A percentile compares a stretch with the other conserved stretches of the same genome.
Evolutionary conservation across 202 grass and related monocot genomes (phyloP).

Genomic region (Schoenoplectus triqueter): DNA sequence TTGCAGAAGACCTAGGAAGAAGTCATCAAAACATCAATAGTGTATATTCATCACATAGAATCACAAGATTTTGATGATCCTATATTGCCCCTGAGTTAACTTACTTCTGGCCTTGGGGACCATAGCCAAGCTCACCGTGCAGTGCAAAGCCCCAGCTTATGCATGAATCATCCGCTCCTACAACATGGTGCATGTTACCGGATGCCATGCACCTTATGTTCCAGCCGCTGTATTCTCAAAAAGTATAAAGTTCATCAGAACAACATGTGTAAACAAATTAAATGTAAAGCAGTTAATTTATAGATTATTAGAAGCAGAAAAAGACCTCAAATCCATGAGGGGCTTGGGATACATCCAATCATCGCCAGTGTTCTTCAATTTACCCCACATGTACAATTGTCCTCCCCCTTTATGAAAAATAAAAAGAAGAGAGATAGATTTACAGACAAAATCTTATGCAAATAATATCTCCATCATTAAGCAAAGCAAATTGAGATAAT

Average conservation of each 20-base stretch:
- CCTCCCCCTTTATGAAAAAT: conserved; percentile 63
- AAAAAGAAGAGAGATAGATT: neutral
- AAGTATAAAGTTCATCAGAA: conserved; percentile 36
- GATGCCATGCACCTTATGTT: conserved; percentile 98
- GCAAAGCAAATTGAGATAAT: neutral
- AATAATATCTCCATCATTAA: conserved; percentile 1
- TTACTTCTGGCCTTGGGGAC: conserved; percentile 88
- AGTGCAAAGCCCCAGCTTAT: conserved; percentile 87
- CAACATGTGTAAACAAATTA: conserved; percentile 30
- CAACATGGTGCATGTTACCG: conserved; percentile 95
- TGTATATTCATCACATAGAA: conserved; percentile 5
- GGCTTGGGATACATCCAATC: conserved; percentile 99
- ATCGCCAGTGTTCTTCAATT: conserved; percentile 87
- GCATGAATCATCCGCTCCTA: conserved; percentile 95
- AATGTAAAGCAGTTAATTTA: conserved; percentile 29
- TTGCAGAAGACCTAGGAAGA: conserved; percentile 85
- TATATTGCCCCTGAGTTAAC: conserved; percentile 8
- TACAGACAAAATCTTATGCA: neutral
- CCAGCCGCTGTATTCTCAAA: conserved; percentile 79
- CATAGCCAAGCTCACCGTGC: conserved; percentile 91
- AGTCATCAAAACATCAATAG: conserved; percentile 32
- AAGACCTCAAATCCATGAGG: conserved; percentile 90
- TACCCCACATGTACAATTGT: conserved; percentile 99
- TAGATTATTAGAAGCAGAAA: conserved; percentile 22
- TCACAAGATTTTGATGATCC: neutral